Evolutionary conservation across 371 early-diverging fungal genomes (phyloP), one percentile per base, ranked within the genome.

Genomic region (Syncephalastrum monosporum): DNA sequence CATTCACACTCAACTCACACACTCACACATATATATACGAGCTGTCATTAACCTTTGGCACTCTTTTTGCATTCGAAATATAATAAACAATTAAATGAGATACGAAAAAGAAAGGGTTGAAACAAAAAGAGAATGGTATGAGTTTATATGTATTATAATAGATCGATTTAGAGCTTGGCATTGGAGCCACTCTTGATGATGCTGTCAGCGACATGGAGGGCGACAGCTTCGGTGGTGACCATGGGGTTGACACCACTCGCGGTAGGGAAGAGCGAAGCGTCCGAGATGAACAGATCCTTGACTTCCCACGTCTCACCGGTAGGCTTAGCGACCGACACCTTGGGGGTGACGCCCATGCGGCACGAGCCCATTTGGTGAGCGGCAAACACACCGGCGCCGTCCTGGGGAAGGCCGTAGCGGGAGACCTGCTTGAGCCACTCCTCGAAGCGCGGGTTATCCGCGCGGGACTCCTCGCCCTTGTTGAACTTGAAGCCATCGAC

Each of bases 301-400:
- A 87, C 79, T 62, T 90, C 92, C 84, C 86, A 91, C 5, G 85
- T 82, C 60, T 89, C 83, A 3, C 92, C 92, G 0, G 76, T 81
- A 3, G 90, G 89, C 52, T 88, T 83, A 10, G 82, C 71, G 15
- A 76, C 92, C 6, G 87, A 85, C 0, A 56, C 56, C 42, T 67
- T 65, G 47, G 87, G 80, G 33, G 74, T 69, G 19, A 66, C 65
- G 14, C 85, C 87, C 90, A 92, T 88, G 10, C 90, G 82, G 58
- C 85, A 82, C 61, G 38, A 51, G 15, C 86, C 80, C 86, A 87
- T 87, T 58, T 87, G 88, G 71, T 87, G 85, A 17, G 84, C 83
- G 56, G 71, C 65, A 29, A 77, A 77, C 23, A 82, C 53, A 43
- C 58, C 59, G 12, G 71, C 57, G 33, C 75, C 69, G 10, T 67